phyloP scores from a whole-genome alignment of 2,329 filamentous ascomycete species.

The Botrytis fragariae region DNA sequence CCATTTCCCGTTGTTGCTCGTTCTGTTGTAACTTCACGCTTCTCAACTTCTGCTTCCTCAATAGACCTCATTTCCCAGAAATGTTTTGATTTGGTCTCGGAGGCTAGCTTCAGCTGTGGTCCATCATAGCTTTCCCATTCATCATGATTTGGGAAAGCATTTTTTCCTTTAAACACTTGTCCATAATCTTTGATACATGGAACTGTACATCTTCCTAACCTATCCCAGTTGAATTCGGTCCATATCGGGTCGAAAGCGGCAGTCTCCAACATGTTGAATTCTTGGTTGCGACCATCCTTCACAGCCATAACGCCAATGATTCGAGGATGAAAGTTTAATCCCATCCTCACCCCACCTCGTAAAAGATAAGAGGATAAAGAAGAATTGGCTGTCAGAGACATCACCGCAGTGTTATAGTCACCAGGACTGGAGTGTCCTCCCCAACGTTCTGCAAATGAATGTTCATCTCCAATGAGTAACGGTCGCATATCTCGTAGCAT shows the following conservation, averaged over 20 bases:
- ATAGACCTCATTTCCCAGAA: conserved; percentile 32
- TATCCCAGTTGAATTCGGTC: conserved; percentile 55
- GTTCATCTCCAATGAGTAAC: conserved; percentile 48
- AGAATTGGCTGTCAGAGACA: conserved; percentile 55
- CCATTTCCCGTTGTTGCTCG: conserved; percentile 13
- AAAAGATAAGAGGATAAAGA: conserved; percentile 54
- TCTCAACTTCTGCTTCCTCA: conserved; percentile 22
- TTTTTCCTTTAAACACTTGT: conserved; percentile 50
- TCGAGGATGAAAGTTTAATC: conserved; percentile 55
- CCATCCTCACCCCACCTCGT: conserved; percentile 55
- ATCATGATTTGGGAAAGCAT: conserved; percentile 44
- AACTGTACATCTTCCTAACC: conserved; percentile 51
- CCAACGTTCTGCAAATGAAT: conserved; percentile 55
- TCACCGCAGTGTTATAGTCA: conserved; percentile 57
- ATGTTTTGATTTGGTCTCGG: conserved; percentile 30
- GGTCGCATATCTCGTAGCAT: conserved; percentile 56
- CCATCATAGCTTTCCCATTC: conserved; percentile 55
- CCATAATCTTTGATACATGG: conserved; percentile 54
- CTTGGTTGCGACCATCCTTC: conserved; percentile 52
- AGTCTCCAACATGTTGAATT: conserved; percentile 56
- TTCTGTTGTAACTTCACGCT: conserved; percentile 25
- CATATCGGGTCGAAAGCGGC: conserved; percentile 57
- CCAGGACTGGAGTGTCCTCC: conserved; percentile 50
- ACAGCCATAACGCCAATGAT: conserved; percentile 56
- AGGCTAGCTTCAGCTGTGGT: conserved; percentile 39